Conservation (phyloP, 495 filamentous ascomycete species). For the Trypethelium eluteriae region DNA sequence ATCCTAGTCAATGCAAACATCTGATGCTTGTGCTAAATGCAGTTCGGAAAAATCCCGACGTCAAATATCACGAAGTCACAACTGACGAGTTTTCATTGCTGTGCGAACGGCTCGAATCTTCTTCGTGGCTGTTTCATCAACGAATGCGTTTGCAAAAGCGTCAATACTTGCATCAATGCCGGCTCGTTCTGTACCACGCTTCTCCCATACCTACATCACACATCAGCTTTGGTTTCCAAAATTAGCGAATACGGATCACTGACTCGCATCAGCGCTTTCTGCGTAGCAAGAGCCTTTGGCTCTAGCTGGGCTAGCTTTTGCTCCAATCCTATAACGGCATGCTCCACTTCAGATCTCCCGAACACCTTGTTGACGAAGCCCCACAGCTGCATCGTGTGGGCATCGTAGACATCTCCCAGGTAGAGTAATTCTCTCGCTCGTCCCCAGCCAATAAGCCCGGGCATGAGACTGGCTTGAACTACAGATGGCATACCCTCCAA, state of each 20-base stretch:
- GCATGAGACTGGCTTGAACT: conserved; percentile 23
- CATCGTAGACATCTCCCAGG: conserved; percentile 23
- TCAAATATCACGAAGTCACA: too few relatives aligned
- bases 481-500: conserved; percentile 22
- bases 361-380: conserved; percentile 24
- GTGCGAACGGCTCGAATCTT: not conserved
- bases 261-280: conserved; percentile 17
- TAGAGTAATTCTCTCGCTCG: conserved; percentile 23
- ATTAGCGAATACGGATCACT: not conserved
- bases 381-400: conserved; percentile 20
- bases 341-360: conserved; percentile 11
- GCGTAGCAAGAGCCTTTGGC: conserved; percentile 18
- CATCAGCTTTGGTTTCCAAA: not conserved
- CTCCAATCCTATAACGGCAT: conserved; percentile 11
- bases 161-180: conserved; percentile 23
- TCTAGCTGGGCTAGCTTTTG: conserved; percentile 16
- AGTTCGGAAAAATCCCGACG: too few relatives aligned
- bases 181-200: conserved; percentile 17
- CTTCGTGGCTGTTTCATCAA: conserved; percentile 13
- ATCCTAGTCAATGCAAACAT: too few relatives aligned
- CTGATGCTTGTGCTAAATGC: too few relatives aligned
- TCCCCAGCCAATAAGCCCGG: conserved; percentile 23
- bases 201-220: conserved; percentile 25
- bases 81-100: not conserved
- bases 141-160: conserved; percentile 22